Evolutionary conservation across 768 basidiomycete species (phyloP), one percentile per base, ranked within the genome.

Genomic region (Leccinellum albellum): DNA sequence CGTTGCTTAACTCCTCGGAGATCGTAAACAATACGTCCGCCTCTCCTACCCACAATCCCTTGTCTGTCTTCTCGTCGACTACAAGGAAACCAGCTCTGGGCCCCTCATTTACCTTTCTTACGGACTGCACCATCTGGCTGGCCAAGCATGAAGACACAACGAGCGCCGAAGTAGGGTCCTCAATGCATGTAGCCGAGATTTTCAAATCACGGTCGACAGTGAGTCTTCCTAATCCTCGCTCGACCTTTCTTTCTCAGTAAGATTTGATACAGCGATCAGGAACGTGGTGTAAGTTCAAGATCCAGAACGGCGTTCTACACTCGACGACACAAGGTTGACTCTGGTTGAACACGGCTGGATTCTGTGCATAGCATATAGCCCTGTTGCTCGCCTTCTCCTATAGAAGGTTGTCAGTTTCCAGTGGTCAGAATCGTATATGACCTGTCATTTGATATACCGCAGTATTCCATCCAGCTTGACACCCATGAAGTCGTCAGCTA

Each of bases 41-140:
- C 23, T 60, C 70, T 29, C 54, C 14, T 15, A 68, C 73, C 60
- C 56, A 61, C 55, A 73, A 78, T 54, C 68, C 73, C 9, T 20
- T 60, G 44, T 73, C 76, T 0, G 66, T 60, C 12, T 77, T 76
- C 33, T 54, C 72, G 51, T 70, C 69, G 5, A 73, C 71, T 1
- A 73, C 68, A 8, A 76, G 82, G 55, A 90, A 88, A 64, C 88
- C 89, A 5, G 87, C 88, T 1, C 75, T 92, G 14, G 90, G 89
- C 0, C 84, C 89, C 1, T 86, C 88, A 1, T 92, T 91, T 58
- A 75, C 85, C 7, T 88, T 82, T 68, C 71, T 89, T 68, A 81
- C 84, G 2, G 90, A 91, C 63, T 83, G 81, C 15, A 88, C 86
- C 0, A 61, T 92, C n/a, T 91, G 89, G 89, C 74, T 90, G 10